Evolutionary conservation across 345 rosid genomes (phyloP).

Genomic region (Bruguiera sexangula): DNA sequence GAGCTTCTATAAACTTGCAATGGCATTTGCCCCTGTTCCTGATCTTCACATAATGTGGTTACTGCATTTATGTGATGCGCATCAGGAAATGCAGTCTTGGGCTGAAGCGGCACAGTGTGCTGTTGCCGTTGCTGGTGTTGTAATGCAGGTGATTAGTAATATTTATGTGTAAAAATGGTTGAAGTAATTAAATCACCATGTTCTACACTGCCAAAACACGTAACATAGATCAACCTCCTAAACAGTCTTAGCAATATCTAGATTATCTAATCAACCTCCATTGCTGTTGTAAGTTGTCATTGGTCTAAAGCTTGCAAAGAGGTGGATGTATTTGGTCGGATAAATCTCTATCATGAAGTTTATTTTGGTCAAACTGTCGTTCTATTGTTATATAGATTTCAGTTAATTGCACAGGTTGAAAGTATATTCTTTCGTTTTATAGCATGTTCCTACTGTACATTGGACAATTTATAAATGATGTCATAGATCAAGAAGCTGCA

Average conservation of each 20-base stretch:
- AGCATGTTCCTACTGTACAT: background rate
- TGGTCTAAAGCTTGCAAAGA: too few species aligned
- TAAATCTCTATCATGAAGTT: too few species aligned
- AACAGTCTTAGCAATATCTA: too few species aligned
- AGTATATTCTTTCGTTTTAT: background rate
- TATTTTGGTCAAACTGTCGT: too few species aligned
- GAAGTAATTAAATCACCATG: background rate
- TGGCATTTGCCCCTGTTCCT: conserved; percentile 99
- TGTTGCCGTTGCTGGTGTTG: conserved; percentile 90
- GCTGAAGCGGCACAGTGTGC: conserved; percentile 99
- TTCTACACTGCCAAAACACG: background rate
- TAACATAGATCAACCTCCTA: background rate
- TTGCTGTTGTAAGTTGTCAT: background rate
- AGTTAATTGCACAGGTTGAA: too few species aligned
- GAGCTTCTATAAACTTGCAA: conserved; percentile 94
- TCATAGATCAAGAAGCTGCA: background rate
- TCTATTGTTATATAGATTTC: too few species aligned
- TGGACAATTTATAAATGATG: background rate
- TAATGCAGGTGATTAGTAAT: conserved; percentile 66
- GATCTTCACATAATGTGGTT: conserved; percentile 99
- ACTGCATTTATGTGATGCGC: conserved; percentile 96
- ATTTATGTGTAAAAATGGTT: background rate
- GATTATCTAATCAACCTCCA: background rate
- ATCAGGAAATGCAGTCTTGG: conserved; percentile 99
- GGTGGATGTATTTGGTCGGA: too few species aligned